Conservation (phyloP, 345 rosid species). For the Orychophragmus violaceus region DNA sequence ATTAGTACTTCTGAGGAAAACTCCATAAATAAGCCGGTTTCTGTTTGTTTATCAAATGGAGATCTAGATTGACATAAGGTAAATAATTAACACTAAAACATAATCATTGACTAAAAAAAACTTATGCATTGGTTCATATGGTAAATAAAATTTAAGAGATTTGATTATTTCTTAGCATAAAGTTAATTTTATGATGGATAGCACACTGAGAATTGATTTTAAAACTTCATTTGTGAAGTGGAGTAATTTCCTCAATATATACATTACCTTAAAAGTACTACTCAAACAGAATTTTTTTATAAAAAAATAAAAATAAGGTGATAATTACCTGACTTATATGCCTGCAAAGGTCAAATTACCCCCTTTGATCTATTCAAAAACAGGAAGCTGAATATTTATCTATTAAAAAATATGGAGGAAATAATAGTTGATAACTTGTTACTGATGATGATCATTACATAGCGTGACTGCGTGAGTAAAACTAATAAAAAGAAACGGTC, state of each 20-base stretch:
- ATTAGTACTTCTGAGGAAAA: neutral
- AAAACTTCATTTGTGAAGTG: too few relatives aligned
- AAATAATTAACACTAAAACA: neutral
- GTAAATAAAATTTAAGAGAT: neutral
- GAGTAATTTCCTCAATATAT: neutral
- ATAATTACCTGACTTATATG: too few relatives aligned
- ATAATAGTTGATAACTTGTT: neutral
- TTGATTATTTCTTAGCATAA: neutral
- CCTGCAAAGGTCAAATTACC: neutral
- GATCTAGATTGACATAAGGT: neutral
- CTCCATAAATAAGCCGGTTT: neutral
- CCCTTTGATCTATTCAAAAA: neutral
- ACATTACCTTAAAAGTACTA: too few relatives aligned
- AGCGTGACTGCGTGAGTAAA: conserved; percentile 25
- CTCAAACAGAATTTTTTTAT: neutral
- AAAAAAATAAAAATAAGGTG: neutral
- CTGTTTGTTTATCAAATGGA: neutral
- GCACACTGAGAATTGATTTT: too few relatives aligned
- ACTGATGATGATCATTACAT: conserved; percentile 17
- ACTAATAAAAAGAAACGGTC: conserved; percentile 22
- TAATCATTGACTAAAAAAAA: neutral
- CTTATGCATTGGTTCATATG: neutral
- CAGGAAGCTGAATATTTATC: neutral
- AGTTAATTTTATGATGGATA: too few relatives aligned
- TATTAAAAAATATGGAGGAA: neutral